Conservation (phyloP, 148 eudicot species). For the Chenopodium suecicum region DNA sequence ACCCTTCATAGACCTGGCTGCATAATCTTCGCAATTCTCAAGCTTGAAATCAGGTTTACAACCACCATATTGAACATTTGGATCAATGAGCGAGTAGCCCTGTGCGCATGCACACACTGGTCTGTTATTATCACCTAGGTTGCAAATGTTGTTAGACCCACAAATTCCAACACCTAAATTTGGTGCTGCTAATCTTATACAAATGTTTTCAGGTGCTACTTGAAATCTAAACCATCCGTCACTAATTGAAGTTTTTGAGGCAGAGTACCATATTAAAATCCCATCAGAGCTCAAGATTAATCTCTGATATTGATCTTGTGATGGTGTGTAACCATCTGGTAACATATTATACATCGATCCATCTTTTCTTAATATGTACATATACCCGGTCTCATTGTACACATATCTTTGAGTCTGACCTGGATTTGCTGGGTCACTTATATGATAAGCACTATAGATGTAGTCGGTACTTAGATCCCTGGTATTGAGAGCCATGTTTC, state of each 20-base stretch:
- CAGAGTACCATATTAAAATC: conserved; percentile 27
- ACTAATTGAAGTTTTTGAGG: conserved; percentile 10
- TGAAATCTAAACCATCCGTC: conserved; percentile 30
- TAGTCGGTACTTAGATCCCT: neutral
- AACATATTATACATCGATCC: conserved; percentile 18
- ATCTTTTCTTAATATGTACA: conserved; percentile 32
- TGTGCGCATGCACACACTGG: conserved; percentile 43
- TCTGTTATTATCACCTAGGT: conserved; percentile 26
- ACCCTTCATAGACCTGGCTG: neutral
- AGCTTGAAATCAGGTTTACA: conserved; percentile 39
- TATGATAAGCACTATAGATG: neutral
- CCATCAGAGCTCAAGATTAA: conserved; percentile 47
- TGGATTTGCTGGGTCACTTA: neutral
- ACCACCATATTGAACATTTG: conserved; percentile 36
- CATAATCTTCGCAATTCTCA: conserved; percentile 17
- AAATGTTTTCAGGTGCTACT: conserved; percentile 42
- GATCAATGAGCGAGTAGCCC: conserved; percentile 38
- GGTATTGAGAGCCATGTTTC: neutral
- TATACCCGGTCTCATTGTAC: conserved; percentile 31
- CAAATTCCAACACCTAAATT: conserved; percentile 39
- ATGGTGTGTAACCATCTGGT: neutral
- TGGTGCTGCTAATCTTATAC: neutral
- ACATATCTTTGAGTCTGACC: conserved; percentile 5
- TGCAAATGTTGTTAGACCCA: conserved; percentile 59
- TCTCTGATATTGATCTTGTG: conserved; percentile 35